A percentile compares a stretch with the other conserved stretches of the same genome.
Conservation (phyloP, 1,284 basidiomycete genomes). For the Microbotryum intermedium region DNA sequence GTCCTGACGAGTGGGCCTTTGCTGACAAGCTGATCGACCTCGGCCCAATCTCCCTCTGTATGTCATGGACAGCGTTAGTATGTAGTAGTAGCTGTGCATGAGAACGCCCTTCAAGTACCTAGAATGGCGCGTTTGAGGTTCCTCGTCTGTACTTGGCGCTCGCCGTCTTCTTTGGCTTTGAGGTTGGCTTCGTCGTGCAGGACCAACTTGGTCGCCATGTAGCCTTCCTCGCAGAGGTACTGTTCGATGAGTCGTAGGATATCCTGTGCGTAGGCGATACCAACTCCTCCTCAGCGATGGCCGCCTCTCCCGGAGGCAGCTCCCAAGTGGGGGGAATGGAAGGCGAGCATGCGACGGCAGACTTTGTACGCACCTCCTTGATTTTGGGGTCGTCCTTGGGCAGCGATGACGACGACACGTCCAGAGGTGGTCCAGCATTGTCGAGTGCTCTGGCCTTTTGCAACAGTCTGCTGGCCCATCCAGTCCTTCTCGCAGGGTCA, state of each 20-base stretch:
- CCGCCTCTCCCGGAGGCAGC: no score
- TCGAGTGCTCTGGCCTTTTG: neutral
- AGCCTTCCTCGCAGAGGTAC: constrained; percentile 42
- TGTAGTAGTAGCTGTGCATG: neutral
- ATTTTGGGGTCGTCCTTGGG: neutral
- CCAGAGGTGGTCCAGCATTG: neutral
- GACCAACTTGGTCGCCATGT: constrained; percentile 38
- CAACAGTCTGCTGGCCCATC: neutral
- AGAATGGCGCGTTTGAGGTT: constrained; percentile 42
- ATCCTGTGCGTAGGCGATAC: constrained; percentile 29
- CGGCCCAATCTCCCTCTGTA: constrained; percentile 45
- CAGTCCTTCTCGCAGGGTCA: neutral
- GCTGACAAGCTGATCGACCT: constrained; percentile 41
- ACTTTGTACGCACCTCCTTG: neutral
- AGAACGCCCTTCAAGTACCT: constrained; percentile 27
- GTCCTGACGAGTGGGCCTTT: constrained; percentile 41
- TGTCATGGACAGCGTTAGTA: neutral
- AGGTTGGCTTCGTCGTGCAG: constrained; percentile 41
- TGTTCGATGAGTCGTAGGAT: constrained; percentile 41
- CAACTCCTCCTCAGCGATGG: neutral
- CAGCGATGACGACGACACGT: neutral
- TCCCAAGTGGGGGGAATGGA: no score
- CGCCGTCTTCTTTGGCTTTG: constrained; percentile 35
- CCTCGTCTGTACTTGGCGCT: constrained; percentile 37
- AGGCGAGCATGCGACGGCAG: neutral